Evolutionary conservation across 352 stramenopile species (phyloP), one percentile per base, ranked within the genome.

Genomic region (Phytophthora macrochlamydospora): DNA sequence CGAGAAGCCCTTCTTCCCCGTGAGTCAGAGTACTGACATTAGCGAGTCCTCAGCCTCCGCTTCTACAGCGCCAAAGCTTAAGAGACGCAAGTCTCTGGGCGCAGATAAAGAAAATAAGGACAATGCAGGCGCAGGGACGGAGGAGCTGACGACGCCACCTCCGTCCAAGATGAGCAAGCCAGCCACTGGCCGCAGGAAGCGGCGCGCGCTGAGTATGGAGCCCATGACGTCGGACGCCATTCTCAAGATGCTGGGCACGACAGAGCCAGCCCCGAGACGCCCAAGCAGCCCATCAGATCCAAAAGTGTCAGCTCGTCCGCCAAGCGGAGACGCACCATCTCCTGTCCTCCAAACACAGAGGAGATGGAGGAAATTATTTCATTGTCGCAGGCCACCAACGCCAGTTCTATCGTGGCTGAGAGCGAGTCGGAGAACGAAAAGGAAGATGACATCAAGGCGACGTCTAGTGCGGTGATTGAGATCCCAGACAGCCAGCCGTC

Each of bases 1-100:
- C 35, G 87, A 95, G 67, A 76, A 71, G 12, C 71, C 76, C 32
- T 95, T 90, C 53, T 95, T 95, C 55, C 87, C 87, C 2, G 76
- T 92, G 48, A 85, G 75, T 62, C 85, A 89, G 51, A 56, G 69
- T 24, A 67, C 65, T 43, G 24, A 45, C 4, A 42, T 52, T 5
- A 58, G 65, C 0, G 53, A 30, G 2, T 28, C 32, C 2, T 30
- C 11, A 1, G 50, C 35, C 33, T 30, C 29, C 7, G 69, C 64
- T 9, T 59, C 63, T 7, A n/a, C 56, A 4, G 7, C 44, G 13
- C 45, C 31, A 2, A 69, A 65, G 31, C 62, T 68, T 5, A 67
- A 69, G 48, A 43, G 67, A 37, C 59, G 71, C 1, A 67, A 76
- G 53, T 76, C 63, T 11, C 48, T 79, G 3, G 71, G 67, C 7